Percentiles rank a stretch among this genome's conserved stretches.
Conservation (phyloP, 1,284 basidiomycete genomes). For the Rhizoctonia solani region DNA sequence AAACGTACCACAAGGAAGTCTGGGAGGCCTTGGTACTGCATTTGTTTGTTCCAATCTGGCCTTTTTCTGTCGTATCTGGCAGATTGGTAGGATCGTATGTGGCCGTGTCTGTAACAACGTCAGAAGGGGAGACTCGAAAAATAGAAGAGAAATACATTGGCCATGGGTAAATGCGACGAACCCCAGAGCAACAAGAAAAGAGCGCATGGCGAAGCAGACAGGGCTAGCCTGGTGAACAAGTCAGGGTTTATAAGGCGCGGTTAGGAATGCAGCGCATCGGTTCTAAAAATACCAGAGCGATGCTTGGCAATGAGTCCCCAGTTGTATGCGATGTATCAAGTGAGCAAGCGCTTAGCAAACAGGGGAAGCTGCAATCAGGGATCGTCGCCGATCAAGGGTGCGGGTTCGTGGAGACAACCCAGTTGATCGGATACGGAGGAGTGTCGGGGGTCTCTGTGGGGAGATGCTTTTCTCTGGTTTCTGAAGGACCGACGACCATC, state of each 20-base stretch:
- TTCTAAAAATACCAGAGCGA: not conserved
- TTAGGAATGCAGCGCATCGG: not conserved
- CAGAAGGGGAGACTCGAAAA: not conserved
- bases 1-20: constrained; percentile 43
- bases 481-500: too few species aligned
- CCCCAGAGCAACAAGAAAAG: constrained; percentile 11
- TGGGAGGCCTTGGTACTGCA: constrained; percentile 45
- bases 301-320: too few species aligned
- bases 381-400: constrained; percentile 18
- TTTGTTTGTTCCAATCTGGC: constrained; percentile 37
- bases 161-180: not conserved
- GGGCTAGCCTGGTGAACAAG: not conserved
- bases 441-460: not conserved
- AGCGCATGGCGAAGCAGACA: not conserved
- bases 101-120: constrained; percentile 24
- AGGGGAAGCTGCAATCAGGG: not conserved
- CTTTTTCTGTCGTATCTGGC: constrained; percentile 34
- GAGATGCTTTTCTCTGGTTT: not conserved
- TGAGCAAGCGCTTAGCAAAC: not conserved
- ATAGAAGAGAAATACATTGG: not conserved
- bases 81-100: constrained; percentile 35
- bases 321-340: not conserved
- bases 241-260: not conserved
- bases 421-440: constrained; percentile 1
- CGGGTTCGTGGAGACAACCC: not conserved